phyloP scores from a whole-genome alignment of 192 early-diverging fungal species.

The Podila minutissima region DNA sequence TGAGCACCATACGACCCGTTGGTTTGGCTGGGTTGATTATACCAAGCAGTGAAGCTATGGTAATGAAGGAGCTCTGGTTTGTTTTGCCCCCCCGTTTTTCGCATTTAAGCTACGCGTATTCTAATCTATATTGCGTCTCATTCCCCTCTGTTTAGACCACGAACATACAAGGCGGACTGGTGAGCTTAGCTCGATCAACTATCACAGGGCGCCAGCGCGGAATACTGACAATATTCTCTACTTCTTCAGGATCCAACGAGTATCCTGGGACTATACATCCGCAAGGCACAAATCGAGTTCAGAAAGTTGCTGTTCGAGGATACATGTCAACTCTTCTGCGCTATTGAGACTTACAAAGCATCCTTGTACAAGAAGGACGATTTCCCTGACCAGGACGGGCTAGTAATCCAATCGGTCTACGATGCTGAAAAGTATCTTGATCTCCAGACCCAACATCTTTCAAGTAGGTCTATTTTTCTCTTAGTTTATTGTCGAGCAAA shows the following conservation, averaged over 20 bases:
- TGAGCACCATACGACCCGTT: not conserved
- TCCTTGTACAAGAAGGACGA: conserved; percentile 8
- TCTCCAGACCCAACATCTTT: conserved; percentile 19
- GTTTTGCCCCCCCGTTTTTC: not conserved
- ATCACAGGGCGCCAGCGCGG: not conserved
- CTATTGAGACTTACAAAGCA: conserved; percentile 34
- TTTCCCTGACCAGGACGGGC: not conserved
- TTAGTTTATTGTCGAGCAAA: not conserved
- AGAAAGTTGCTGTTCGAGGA: conserved; percentile 33
- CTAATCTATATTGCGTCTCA: not conserved
- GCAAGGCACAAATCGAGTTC: conserved; percentile 50
- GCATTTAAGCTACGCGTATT: not conserved
- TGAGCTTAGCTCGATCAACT: not conserved
- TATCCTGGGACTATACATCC: conserved; percentile 51
- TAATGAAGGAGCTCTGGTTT: not conserved
- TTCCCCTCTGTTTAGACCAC: not conserved
- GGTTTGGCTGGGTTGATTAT: conserved; percentile 21
- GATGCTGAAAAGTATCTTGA: conserved; percentile 41
- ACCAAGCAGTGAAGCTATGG: not conserved
- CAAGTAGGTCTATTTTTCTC: conserved; percentile 7
- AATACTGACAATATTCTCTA: not conserved
- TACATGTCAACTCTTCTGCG: conserved; percentile 25
- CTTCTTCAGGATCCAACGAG: conserved; percentile 41
- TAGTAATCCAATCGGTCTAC: conserved; percentile 13
- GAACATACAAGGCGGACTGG: not conserved